Evolutionary conservation across 768 basidiomycete genomes (phyloP).

Genomic region (Tulasnella sp.): DNA sequence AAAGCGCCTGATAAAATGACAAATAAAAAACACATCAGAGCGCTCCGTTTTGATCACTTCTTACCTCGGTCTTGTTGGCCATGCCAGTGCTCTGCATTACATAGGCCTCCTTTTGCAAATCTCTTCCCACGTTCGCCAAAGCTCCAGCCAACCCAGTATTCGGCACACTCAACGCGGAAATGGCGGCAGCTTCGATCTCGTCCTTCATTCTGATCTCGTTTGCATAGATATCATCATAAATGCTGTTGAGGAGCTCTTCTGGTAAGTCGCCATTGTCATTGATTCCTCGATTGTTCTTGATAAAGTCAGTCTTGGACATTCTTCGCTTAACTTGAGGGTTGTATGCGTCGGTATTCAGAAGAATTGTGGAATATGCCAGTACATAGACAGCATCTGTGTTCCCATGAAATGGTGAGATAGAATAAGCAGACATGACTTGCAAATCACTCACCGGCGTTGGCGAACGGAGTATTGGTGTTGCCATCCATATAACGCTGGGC

Average conservation of each 20-base stretch:
- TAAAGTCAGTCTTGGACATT: constrained; percentile 85
- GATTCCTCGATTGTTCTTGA: constrained; percentile 93
- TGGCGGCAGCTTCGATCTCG: constrained; percentile 53
- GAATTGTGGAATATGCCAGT: constrained; percentile 84
- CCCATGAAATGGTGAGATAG: not conserved
- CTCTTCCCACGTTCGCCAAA: constrained; percentile 80
- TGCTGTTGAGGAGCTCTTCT: constrained; percentile 60
- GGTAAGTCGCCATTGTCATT: constrained; percentile 83
- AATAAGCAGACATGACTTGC: not conserved
- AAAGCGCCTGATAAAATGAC: constrained; percentile 49
- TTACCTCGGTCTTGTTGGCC: constrained; percentile 89
- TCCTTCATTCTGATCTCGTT: constrained; percentile 99
- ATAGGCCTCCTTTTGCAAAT: constrained; percentile 92
- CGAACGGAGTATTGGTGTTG: constrained; percentile 73
- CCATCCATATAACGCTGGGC: constrained; percentile 91
- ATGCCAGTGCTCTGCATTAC: constrained; percentile 91
- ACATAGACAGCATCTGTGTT: constrained; percentile 78
- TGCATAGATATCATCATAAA: constrained; percentile 80
- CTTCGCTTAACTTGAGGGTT: constrained; percentile 88
- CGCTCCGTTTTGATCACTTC: constrained; percentile 14
- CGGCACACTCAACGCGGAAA: constrained; percentile 30
- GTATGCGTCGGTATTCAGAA: constrained; percentile 96
- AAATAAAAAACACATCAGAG: not conserved
- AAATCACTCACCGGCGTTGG: constrained; percentile 67
- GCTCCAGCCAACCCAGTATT: constrained; percentile 64